Evolutionary conservation across 2,329 filamentous ascomycete species (phyloP).

Genomic region (Xylariaceae sp.): DNA sequence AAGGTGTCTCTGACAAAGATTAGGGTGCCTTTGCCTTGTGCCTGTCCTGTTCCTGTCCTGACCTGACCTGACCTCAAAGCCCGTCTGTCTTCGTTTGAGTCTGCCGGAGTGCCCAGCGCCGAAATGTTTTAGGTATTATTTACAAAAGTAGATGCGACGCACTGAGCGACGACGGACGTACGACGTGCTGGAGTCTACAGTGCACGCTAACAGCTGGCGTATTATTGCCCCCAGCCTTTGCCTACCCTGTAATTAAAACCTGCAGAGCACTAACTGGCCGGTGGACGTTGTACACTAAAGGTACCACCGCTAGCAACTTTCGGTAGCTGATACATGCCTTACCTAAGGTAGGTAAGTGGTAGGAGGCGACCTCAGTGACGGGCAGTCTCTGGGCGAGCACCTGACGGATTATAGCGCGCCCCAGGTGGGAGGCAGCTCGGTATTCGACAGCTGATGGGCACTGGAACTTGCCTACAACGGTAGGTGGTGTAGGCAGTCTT

Average conservation of each 20-base stretch:
- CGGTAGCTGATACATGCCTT: background rate
- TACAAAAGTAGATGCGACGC: background rate
- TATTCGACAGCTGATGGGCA: too few relatives aligned
- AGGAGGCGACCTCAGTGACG: too few relatives aligned
- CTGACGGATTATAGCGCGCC: too few relatives aligned
- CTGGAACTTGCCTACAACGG: too few relatives aligned
- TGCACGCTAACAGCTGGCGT: background rate
- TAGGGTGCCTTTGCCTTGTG: too few relatives aligned
- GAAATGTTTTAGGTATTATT: constrained; percentile 38
- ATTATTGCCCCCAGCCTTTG: background rate
- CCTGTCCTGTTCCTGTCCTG: too few relatives aligned
- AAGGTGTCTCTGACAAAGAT: background rate
- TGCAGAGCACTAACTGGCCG: background rate
- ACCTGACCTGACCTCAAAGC: constrained; percentile 25
- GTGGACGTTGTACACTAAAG: background rate
- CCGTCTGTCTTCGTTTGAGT: constrained; percentile 34
- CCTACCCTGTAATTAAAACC: background rate
- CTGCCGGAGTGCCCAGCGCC: constrained; percentile 39
- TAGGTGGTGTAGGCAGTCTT: too few relatives aligned
- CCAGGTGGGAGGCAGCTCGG: too few relatives aligned
- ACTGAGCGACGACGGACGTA: background rate
- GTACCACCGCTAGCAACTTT: background rate
- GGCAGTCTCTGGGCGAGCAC: too few relatives aligned
- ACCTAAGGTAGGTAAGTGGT: background rate
- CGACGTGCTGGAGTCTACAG: background rate